phyloP scores from a whole-genome alignment of 2,329 filamentous ascomycete genomes.

The Aureobasidium sp. region DNA sequence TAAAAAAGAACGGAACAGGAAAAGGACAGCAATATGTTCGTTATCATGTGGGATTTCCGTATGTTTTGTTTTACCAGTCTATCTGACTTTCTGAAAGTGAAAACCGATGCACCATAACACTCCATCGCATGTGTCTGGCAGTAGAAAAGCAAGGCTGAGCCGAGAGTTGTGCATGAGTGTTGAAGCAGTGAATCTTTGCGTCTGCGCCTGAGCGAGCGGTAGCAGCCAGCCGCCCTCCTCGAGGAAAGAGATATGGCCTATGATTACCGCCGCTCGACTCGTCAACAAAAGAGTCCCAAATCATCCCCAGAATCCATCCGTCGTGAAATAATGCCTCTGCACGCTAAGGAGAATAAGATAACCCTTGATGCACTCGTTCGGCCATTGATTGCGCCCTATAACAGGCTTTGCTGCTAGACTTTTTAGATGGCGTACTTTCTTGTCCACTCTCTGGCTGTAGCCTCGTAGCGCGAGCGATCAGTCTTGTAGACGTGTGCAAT shows the following conservation, averaged over 20 bases:
- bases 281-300: neutral
- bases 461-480: conserved; percentile 89
- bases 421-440: conserved; percentile 92
- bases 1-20: neutral
- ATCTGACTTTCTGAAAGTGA: conserved; percentile 7
- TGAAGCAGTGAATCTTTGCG: neutral
- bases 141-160: conserved; percentile 9
- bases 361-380: neutral
- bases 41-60: conserved; percentile 10
- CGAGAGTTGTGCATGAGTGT: conserved; percentile 5
- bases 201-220: neutral
- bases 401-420: neutral
- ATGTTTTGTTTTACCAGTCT: conserved; percentile 13
- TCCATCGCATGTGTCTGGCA: conserved; percentile 11
- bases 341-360: neutral
- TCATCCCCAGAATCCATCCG: neutral
- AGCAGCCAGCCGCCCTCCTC: neutral
- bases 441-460: conserved; percentile 95
- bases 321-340: conserved; percentile 8
- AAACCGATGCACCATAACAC: conserved; percentile 10
- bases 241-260: neutral
- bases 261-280: neutral
- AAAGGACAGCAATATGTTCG: neutral
- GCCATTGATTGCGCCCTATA: neutral
- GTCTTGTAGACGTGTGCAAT: conserved; percentile 99